Evolutionary conservation across 495 filamentous ascomycete species (phyloP), one percentile per base, ranked within the genome.

Genomic region (Penicillium paxilli): DNA sequence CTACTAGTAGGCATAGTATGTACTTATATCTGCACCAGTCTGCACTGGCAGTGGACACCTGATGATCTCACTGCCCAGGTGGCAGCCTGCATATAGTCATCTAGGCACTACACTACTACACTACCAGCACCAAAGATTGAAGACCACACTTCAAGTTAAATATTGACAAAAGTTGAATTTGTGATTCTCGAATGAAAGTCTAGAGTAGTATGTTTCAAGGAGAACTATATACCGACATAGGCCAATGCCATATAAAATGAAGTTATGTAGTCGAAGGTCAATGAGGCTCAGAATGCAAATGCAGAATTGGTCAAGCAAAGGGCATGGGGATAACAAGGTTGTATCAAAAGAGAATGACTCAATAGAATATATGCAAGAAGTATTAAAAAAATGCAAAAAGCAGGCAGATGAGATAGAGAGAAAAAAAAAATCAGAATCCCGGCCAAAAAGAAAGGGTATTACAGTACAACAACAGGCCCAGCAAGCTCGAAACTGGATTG

Each of bases 271-370:
- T 24, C 38, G 38, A 50, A 25, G 20, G 25, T 23, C 6, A 48
- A 19, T 19, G 47, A 47, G 45, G 60, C 56, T 54, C 35, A 47
- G 47, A 16, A 59, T 54, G 51, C 54, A 54, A 51, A 59, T 63
- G 44, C 52, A 56, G 47, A 44, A 23, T 57, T 38, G 28, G 17
- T 55, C 28, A 41, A 50, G 30, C 17, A 21, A 38, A 4, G 11
- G 30, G 30, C 11, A 32, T 4, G 32, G 35, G 48, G 21, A 40
- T 26, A 44, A 26, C 40, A 26, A 28, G 9, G 14, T 32, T 38
- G 24, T 47, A 28, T 8, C 51, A 17, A 24, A 23, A 21, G n/a
- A 23, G 21, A 23, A 42, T 11, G n/a, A 42, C 12, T 42, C 40
- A 42, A 42, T 20, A 42, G 44, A n/a, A 48, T 54, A 54, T 47